These are phyloP conservation scores for Aspergillus hancockii DNA, from an alignment of 495 filamentous ascomycete genomes.

Conservation along the genomic window DNA sequence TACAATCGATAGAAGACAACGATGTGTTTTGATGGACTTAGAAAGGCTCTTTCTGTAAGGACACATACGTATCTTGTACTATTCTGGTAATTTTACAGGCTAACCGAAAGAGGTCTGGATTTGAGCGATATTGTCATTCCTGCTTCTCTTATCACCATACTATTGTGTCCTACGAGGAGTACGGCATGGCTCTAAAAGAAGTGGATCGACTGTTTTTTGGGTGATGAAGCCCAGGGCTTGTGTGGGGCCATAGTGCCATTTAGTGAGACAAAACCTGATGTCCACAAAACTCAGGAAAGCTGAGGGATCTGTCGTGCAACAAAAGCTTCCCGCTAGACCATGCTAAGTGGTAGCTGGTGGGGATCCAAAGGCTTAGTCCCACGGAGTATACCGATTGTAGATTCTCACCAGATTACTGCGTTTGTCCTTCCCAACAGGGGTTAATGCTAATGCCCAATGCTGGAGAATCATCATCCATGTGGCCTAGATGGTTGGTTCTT, in stretches of 20 bases:
- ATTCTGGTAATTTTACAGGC: too few relatives aligned
- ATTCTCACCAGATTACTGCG: not conserved
- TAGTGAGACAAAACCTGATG: not conserved
- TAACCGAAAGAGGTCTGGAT: too few relatives aligned
- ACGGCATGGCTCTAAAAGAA: not conserved
- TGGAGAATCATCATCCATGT: not conserved
- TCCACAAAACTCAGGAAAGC: not conserved
- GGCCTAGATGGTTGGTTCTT: not conserved
- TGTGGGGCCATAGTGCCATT: not conserved
- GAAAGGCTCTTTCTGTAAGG: too few relatives aligned
- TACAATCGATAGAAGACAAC: too few relatives aligned
- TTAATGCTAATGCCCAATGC: not conserved
- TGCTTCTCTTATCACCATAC: too few relatives aligned
- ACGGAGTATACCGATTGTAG: not conserved
- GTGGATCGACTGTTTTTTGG: not conserved
- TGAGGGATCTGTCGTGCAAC: not conserved
- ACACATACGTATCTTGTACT: too few relatives aligned
- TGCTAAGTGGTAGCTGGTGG: not conserved
- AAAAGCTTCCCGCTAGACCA: not conserved
- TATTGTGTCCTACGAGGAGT: too few relatives aligned
- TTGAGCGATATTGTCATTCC: not conserved
- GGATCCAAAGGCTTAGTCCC: not conserved
- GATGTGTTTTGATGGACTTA: too few relatives aligned
- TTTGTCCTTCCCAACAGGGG: not conserved
- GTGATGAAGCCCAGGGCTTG: not conserved